Percentiles rank a stretch among this genome's conserved stretches.
Evolutionary conservation across 2,329 filamentous ascomycete species (phyloP).

Genomic region (Didymella pinodella): DNA sequence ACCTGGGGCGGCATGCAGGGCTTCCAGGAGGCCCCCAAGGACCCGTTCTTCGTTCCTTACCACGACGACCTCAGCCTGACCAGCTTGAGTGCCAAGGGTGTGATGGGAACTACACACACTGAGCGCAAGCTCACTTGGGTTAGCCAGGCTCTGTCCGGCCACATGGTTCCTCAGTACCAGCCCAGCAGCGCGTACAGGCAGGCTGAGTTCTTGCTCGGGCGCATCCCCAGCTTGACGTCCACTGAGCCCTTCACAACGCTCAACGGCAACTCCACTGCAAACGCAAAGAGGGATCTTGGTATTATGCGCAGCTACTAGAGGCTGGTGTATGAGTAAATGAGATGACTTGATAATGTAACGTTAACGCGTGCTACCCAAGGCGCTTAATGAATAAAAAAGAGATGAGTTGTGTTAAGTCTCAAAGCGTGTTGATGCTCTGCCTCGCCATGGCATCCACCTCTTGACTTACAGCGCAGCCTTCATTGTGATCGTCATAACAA

Average conservation of each 20-base stretch:
- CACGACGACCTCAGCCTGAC: constrained; percentile 58
- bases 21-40: constrained; percentile 67
- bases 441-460: background rate
- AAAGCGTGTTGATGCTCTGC: no score
- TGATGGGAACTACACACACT: constrained; percentile 73
- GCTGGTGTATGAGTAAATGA: background rate
- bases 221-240: constrained; percentile 65
- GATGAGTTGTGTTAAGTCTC: background rate
- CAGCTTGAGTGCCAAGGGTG: constrained; percentile 67
- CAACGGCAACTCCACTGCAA: constrained; percentile 20
- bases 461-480: background rate
- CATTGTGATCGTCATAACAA: background rate
- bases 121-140: constrained; percentile 80
- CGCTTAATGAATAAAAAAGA: background rate
- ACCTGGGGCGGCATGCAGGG: constrained; percentile 77
- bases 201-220: constrained; percentile 77
- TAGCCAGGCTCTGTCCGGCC: constrained; percentile 69
- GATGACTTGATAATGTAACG: constrained; percentile 12
- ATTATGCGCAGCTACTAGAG: constrained; percentile 15
- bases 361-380: background rate
- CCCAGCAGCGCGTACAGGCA: constrained; percentile 74
- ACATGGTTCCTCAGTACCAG: constrained; percentile 73
- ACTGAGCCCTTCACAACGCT: constrained; percentile 43
- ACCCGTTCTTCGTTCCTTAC: constrained; percentile 74
- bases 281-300: constrained; percentile 25